phyloP scores from a whole-genome alignment of 129 eudicot species.

The Flaveria brownii region DNA sequence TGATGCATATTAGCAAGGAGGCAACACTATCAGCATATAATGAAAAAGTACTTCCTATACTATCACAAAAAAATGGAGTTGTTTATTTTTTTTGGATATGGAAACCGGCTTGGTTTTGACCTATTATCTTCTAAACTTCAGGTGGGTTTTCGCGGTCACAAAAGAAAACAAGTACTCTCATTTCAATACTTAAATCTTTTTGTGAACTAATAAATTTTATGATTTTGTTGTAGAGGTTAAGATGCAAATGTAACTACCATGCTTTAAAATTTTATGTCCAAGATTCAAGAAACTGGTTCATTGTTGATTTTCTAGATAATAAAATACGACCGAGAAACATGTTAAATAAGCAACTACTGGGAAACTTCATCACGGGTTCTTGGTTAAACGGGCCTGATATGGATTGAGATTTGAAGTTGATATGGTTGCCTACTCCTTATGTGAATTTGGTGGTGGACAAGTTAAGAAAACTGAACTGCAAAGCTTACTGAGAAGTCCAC shows the following conservation, averaged over 20 bases:
- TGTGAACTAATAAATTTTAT: conserved; percentile 6
- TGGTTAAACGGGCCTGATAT: conserved; percentile 16
- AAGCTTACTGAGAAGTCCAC: conserved; percentile 75
- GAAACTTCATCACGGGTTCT: conserved; percentile 46
- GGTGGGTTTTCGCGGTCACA: conserved; percentile 36
- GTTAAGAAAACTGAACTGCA: conserved; percentile 63
- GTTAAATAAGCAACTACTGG: conserved; percentile 70
- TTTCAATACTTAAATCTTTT: too few relatives aligned
- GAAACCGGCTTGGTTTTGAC: conserved; percentile 89
- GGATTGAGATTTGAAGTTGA: conserved; percentile 82
- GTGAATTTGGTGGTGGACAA: conserved; percentile 92
- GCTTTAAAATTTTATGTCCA: conserved; percentile 81
- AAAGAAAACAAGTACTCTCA: not conserved
- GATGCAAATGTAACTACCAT: conserved; percentile 96
- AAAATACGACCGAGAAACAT: conserved; percentile 48
- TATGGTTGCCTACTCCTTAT: conserved; percentile 91
- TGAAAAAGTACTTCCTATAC: conserved; percentile 58
- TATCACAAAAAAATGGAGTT: conserved; percentile 50
- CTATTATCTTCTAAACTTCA: conserved; percentile 78
- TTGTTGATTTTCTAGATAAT: conserved; percentile 69
- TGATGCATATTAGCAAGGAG: conserved; percentile 80
- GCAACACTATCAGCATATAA: conserved; percentile 64
- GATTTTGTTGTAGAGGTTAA: conserved; percentile 56
- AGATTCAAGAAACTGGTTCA: conserved; percentile 68
- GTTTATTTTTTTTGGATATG: conserved; percentile 92